These are phyloP conservation scores for Bacidia gigantensis DNA, from an alignment of 495 filamentous ascomycete genomes.

Conservation along the genomic window DNA sequence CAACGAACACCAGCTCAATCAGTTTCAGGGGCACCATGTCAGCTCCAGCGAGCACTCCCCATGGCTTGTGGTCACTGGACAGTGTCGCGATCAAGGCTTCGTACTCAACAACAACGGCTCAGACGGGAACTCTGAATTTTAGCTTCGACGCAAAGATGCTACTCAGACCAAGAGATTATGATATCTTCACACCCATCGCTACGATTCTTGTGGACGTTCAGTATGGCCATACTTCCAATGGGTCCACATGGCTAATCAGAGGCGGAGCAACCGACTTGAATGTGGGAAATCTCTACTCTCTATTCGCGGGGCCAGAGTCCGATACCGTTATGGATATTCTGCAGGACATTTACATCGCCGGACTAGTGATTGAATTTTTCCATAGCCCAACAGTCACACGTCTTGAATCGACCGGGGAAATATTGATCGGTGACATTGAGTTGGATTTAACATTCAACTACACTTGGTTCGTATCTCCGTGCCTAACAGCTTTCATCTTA, in stretches of 20 bases:
- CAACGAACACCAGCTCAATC: neutral
- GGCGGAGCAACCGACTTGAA: neutral
- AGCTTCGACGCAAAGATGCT: neutral
- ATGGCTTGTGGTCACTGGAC: neutral
- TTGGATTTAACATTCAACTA: neutral
- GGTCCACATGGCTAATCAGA: neutral
- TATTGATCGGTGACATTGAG: neutral
- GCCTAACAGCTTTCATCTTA: neutral
- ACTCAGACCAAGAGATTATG: neutral
- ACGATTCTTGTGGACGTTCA: neutral
- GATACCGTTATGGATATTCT: neutral
- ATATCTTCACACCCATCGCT: neutral
- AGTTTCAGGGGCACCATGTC: neutral
- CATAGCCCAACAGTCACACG: neutral
- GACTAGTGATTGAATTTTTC: neutral
- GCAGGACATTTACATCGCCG: neutral
- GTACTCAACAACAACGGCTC: neutral
- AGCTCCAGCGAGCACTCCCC: neutral
- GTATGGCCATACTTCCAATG: neutral
- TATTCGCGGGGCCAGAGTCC: neutral
- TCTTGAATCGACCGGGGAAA: neutral
- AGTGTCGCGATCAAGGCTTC: neutral
- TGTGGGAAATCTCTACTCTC: neutral
- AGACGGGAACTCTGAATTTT: neutral
- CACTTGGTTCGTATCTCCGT: neutral